Conservation (phyloP, 75 land plant species). For the Larix kaempferi region DNA sequence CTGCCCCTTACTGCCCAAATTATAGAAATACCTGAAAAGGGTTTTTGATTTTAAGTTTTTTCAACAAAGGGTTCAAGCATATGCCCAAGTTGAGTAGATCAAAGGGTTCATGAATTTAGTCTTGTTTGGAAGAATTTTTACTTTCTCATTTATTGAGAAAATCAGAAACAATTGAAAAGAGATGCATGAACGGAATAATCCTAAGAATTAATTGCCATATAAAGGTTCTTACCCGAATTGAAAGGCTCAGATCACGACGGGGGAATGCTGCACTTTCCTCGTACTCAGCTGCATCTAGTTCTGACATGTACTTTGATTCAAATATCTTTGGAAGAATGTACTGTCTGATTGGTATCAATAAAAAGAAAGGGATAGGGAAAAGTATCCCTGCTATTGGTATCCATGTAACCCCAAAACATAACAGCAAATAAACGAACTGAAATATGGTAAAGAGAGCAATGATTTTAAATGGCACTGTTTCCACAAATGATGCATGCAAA, state of each 20-base stretch:
- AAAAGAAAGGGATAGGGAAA: constrained; percentile 86
- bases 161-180: not conserved
- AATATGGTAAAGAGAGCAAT: constrained; percentile 76
- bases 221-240: constrained; percentile 32
- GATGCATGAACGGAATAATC: not conserved
- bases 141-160: not conserved
- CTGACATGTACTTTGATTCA: constrained; percentile 42
- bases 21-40: not conserved
- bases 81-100: not conserved
- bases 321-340: constrained; percentile 79
- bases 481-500: constrained; percentile 82
- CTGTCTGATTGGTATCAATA: constrained; percentile 70
- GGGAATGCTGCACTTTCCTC: constrained; percentile 78
- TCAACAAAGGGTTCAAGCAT: not conserved
- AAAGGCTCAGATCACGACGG: constrained; percentile 21
- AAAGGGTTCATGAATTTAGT: not conserved
- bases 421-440: constrained; percentile 70
- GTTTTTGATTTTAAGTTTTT: not conserved
- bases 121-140: no score
- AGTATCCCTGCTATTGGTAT: constrained; percentile 94
- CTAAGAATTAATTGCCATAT: not conserved
- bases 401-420: constrained; percentile 94
- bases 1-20: not conserved
- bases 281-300: constrained; percentile 95
- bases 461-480: constrained; percentile 76